Percentiles rank a stretch among this genome's conserved stretches.
Conservation (phyloP, 108 stramenopile genomes). For the Asterionellopsis glacialis region DNA sequence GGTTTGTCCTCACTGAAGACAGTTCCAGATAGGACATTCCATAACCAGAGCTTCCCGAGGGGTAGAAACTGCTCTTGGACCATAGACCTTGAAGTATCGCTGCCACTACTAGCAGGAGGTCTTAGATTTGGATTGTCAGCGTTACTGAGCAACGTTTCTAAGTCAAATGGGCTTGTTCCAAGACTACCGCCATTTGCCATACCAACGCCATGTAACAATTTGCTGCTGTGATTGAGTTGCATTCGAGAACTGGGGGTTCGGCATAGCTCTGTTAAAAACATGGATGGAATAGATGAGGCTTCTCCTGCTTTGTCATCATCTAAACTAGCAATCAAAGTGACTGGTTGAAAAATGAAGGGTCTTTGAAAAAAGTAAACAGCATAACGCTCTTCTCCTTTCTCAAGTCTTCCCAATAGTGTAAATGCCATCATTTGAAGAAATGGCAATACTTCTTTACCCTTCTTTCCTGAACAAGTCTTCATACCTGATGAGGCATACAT, state of each 20-base stretch:
- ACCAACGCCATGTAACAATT: constrained; percentile 37
- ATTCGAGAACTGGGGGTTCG: constrained; percentile 17
- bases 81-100: constrained; percentile 2
- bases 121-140: neutral
- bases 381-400: constrained; percentile 60
- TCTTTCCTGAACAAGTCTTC: no score
- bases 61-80: constrained; percentile 18
- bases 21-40: constrained; percentile 51
- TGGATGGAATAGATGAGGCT: constrained; percentile 22
- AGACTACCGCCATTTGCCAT: constrained; percentile 5
- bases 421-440: constrained; percentile 42
- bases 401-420: constrained; percentile 52
- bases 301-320: neutral
- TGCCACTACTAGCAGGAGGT: neutral
- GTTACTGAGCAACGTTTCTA: constrained; percentile 9
- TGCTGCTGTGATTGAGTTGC: constrained; percentile 63
- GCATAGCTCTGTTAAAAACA: constrained; percentile 38
- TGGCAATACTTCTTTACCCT: constrained; percentile 1
- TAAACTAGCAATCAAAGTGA: neutral
- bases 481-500: neutral
- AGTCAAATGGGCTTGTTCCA: neutral
- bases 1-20: neutral
- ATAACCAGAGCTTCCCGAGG: constrained; percentile 72
- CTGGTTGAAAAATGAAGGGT: constrained; percentile 27
- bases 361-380: constrained; percentile 57